phyloP scores from a whole-genome alignment of 2,329 filamentous ascomycete species.

The Trichoderma cornu-damae region DNA sequence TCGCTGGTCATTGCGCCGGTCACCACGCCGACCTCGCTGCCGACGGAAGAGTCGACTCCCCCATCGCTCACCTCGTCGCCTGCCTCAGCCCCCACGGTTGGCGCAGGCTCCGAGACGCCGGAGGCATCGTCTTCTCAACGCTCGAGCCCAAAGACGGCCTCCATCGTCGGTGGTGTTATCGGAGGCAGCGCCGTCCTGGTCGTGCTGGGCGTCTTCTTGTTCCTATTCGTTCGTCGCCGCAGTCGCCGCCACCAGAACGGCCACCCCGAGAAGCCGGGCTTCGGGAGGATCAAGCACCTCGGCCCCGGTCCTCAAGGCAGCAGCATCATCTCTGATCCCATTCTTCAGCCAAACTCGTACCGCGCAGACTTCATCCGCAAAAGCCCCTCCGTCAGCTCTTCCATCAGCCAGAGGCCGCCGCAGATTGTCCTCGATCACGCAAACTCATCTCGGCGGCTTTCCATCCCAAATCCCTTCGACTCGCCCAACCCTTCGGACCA shows the following conservation, averaged over 20 bases:
- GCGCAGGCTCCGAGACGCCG: constrained; percentile 19
- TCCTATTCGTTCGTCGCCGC: constrained; percentile 37
- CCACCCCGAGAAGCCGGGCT: constrained; percentile 21
- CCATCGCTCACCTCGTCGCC: not conserved
- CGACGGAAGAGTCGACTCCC: not conserved
- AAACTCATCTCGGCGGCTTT: constrained; percentile 23
- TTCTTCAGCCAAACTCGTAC: constrained; percentile 41
- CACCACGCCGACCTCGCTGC: not conserved
- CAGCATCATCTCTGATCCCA: constrained; percentile 53
- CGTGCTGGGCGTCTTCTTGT: constrained; percentile 36
- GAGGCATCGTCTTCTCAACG: not conserved
- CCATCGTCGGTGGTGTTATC: constrained; percentile 45
- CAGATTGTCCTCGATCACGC: constrained; percentile 8
- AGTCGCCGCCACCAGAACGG: not conserved
- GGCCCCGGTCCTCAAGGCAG: constrained; percentile 23
- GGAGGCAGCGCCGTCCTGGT: constrained; percentile 42
- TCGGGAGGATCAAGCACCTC: constrained; percentile 20
- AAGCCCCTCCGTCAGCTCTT: constrained; percentile 22
- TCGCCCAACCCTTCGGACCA: constrained; percentile 29
- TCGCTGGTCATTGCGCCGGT: not conserved
- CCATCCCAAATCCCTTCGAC: constrained; percentile 36
- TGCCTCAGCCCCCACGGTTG: not conserved
- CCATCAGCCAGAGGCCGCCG: constrained; percentile 16
- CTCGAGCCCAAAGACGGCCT: constrained; percentile 33
- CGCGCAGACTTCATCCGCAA: constrained; percentile 51